Evolutionary conservation across 2,329 filamentous ascomycete genomes (phyloP), one percentile per base, ranked within the genome.

Genomic region (Aureobasidium sp.): DNA sequence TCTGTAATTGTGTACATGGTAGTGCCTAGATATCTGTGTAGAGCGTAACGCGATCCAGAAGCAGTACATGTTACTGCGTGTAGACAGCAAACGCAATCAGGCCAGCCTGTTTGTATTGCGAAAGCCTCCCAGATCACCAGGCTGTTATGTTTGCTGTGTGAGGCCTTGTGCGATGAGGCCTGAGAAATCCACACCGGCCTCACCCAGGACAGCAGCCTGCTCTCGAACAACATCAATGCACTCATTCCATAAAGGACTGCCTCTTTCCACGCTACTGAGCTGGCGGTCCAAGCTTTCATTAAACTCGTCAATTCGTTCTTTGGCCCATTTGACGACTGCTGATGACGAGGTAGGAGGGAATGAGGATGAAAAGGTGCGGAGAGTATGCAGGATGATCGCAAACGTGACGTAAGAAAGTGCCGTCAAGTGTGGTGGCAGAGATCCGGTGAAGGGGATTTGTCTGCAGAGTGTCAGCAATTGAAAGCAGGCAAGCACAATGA

Each of bases 241-340:
- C 69, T 89, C 83, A 59, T 83, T 83, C 90, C 91, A 97, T 1
- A 90, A 82, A 48, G 85, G 81, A 15, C 88, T 87, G n/a, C 83
- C 86, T 54, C 80, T 82, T 64, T 95, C 88, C 2, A 94, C 89
- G 71, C 89, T 91, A 75, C 91, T 95, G 64, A 99, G 78, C 75
- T 97, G 94, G 63, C 93, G 81, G 39, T 83, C 85, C 41, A 99
- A 79, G 55, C 94, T 86, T 49, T 81, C 81, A 69, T 97, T 97
- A 79, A 97, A 97, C 2, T 86, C 86, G 68, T 97, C 92, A 1
- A 97, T 86, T 71, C 96, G 87, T 68, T 94, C 88, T 75, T 97
- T 97, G n/a, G 91, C 92, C 94, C 94, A 99, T 71, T 93, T 95
- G 69, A 99, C 93, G 68, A 91, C 96, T 0, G 92, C 91, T 69